Evolutionary conservation across 2,329 filamentous ascomycete genomes (phyloP).

Genomic region (Reticulascus tulasneorum): DNA sequence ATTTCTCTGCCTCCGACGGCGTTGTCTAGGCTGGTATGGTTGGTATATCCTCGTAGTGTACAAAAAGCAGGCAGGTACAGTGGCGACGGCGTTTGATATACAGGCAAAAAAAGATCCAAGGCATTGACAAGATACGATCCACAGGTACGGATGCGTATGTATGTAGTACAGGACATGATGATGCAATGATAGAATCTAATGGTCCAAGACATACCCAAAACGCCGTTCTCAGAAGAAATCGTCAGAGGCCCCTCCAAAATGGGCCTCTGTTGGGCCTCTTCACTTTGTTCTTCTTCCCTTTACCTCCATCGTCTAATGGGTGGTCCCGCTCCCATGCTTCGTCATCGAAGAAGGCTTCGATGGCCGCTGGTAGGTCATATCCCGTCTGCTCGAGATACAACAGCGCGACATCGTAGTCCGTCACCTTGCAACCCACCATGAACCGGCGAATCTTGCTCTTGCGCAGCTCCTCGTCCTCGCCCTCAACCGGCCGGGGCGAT

Average conservation of each 20-base stretch:
- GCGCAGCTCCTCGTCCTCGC: conserved; percentile 68
- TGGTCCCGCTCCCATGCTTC: conserved; percentile 72
- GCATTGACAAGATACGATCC: no score
- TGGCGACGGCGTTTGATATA: no score
- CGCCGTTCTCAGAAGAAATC: no score
- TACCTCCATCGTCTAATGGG: conserved; percentile 42
- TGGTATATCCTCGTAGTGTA: no score
- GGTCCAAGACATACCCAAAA: conserved; percentile 2
- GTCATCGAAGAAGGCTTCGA: conserved; percentile 63
- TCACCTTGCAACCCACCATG: conserved; percentile 75
- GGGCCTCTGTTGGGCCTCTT: conserved; percentile 19
- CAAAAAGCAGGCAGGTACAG: no score
- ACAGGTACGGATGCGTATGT: no score
- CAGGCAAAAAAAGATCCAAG: no score
- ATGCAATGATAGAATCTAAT: conserved; percentile 15
- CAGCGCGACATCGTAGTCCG: conserved; percentile 71
- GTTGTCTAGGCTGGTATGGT: no score
- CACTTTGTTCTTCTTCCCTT: conserved; percentile 22
- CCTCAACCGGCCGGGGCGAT: conserved; percentile 67
- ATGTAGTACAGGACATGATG: conserved; percentile 13
- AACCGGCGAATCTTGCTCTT: conserved; percentile 70
- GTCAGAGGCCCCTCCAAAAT: conserved; percentile 30
- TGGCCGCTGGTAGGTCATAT: conserved; percentile 63
- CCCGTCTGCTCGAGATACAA: conserved; percentile 68
- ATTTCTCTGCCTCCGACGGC: background rate